Conservation (phyloP, 2,329 filamentous ascomycete species). For the Penicillium sp. region DNA sequence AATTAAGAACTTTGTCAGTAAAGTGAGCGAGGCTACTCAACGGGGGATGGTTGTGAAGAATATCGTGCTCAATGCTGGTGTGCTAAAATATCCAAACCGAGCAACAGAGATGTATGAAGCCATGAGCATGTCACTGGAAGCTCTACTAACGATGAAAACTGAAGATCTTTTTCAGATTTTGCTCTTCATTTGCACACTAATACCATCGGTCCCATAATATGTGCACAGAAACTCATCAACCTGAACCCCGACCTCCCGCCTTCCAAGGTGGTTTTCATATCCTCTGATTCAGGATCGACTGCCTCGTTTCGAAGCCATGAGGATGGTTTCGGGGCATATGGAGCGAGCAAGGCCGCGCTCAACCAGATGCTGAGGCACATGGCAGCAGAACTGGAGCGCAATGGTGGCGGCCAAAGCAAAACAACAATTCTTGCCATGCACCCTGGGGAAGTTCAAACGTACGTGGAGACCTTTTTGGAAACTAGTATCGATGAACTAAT, state of each 20-base stretch:
- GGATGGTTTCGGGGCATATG: constrained; percentile 59
- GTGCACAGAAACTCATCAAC: constrained; percentile 53
- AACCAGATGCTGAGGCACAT: constrained; percentile 58
- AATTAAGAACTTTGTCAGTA: not conserved
- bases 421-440: constrained; percentile 56
- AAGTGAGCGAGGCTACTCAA: constrained; percentile 30
- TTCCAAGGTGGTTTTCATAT: constrained; percentile 56
- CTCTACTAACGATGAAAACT: not conserved
- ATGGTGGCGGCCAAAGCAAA: constrained; percentile 40
- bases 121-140: not conserved
- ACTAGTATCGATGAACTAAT: not conserved
- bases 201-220: constrained; percentile 58
- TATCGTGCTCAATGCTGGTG: constrained; percentile 57
- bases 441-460: constrained; percentile 57
- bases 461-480: constrained; percentile 10
- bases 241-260: constrained; percentile 42
- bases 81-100: constrained; percentile 58
- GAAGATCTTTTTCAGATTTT: constrained; percentile 53
- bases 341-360: constrained; percentile 56
- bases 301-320: constrained; percentile 53
- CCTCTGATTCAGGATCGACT: constrained; percentile 56
- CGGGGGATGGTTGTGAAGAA: constrained; percentile 49
- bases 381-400: constrained; percentile 53
- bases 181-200: constrained; percentile 57
- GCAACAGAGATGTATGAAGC: constrained; percentile 48